Base-by-base conservation (phyloP, 2,329 filamentous ascomycete species). In the Penicillium sp. region DNA sequence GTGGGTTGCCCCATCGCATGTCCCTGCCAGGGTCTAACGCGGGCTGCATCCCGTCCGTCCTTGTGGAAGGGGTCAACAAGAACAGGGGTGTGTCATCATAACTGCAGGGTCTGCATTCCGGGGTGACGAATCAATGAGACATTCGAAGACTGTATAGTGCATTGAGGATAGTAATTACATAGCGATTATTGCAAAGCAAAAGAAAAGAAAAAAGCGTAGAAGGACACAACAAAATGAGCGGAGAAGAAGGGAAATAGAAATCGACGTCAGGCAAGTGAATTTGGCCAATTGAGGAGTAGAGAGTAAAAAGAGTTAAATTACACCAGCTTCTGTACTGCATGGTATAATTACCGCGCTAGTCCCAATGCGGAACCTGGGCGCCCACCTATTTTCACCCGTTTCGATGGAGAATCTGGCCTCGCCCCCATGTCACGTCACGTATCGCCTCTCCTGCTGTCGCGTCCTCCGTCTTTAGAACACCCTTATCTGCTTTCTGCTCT, bases 391-490 rank as follows among this genome's bases (percentile, higher is more conserved):
- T 20, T 20, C 15, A 9, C 32, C 7, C 6, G 3, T 18, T 20
- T 35, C 1, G 32, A 18, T 2, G 15, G 37, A 25, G 25, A 39
- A 39, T n/a, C 20, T 13, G 41, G 52, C 50, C 46, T 55, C 45
- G 53, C 15, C 53, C 52, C 35, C 48, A 39, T 44, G 57, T 59
- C 42, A 57, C 50, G 50, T 49, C 42, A 28, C 23, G 54, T 59
- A 57, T 41, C 48, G 38, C 47, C 43, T 46, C 44, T 35, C 41
- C 41, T 47, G 51, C 35, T 53, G 54, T 61, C 55, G 56, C 57
- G 56, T 58, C 15, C 53, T 48, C 57, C 55, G 55, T 44, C 52
- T 58, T 58, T 52, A 50, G 45, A 42, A 42, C 54, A 54, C 33
- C 51, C 54, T 58, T 59, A 54, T 57, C 54, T 54, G 49, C 50